Evolutionary conservation across 176 grass and related monocot species (phyloP), one percentile per base, ranked within the genome.

Genomic region (Rhynchospora pubera): DNA sequence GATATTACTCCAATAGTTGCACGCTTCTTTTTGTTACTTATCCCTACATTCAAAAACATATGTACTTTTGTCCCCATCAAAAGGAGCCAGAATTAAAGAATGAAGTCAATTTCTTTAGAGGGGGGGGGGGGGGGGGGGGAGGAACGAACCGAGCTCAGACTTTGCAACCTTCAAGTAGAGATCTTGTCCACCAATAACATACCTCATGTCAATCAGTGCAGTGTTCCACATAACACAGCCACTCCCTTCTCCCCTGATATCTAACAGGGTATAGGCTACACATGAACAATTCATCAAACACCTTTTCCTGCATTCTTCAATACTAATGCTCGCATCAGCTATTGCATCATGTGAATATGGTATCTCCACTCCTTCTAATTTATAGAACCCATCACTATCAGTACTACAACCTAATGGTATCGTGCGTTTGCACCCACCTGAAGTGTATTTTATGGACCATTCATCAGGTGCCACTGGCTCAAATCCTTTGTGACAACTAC

Each of bases 261-360:
- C 71, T 0, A 0, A 63, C 5, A 28, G 73, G 0, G 88, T 59
- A 24, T 79, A 96, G 11, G 90, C 90, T 16, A 85, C 12, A 46
- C 93, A 96, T 0, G 88, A 92, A 43, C 93, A 96, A 82, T 90
- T 84, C n/a, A 4, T 9, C 51, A 66, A 77, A 32, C 85, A 87
- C 26, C 47, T 83, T 10, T 19, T 64, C 4, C 34, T 48, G 48
- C 90, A 96, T 66, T 82, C 57, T 5, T 30, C 75, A 65, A 85
- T 10, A 50, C 65, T 85, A 10, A 78, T 80, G 77, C 45, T 90
- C 18, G 24, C 15, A 58, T 89, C 79, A 21, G 84, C 91, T 22
- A 83, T 96, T 79, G 50, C 68, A 8, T 83, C 77, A 9, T 11
- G 19, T 10, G 88, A 18, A 50, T 87, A 86, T 0, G 89, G 87